Percentiles rank a stretch among this genome's conserved stretches.
Evolutionary conservation across 1,284 basidiomycete genomes (phyloP).

Genomic region (Mycosarcoma mackinlayi): DNA sequence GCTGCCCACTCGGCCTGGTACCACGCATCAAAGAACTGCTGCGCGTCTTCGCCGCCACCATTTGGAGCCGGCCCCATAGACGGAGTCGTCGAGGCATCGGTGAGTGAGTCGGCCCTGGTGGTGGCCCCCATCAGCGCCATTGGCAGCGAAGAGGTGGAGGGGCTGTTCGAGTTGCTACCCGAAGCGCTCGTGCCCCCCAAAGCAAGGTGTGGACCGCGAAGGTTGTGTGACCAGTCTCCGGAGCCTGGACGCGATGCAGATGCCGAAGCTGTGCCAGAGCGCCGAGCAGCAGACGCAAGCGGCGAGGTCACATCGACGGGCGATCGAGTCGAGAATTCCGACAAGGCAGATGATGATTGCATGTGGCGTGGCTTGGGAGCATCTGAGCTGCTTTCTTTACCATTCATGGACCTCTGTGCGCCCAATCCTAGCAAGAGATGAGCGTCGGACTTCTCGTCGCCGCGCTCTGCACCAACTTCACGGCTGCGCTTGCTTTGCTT

Average conservation of each 20-base stretch:
- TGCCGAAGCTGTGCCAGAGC: constrained; percentile 6
- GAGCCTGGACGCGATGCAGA: constrained; percentile 25
- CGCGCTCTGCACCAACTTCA: constrained; percentile 9
- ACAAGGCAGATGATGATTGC: not conserved
- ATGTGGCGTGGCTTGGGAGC: not conserved
- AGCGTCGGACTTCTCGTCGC: constrained; percentile 39
- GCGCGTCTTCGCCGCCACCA: constrained; percentile 47
- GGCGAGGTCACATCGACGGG: constrained; percentile 12
- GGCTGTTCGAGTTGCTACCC: constrained; percentile 32
- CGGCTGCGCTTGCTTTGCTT: constrained; percentile 26
- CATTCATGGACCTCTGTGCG: constrained; percentile 2
- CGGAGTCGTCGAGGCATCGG: constrained; percentile 38
- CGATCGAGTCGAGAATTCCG: constrained; percentile 1
- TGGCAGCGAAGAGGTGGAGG: constrained; percentile 29
- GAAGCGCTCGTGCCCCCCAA: constrained; percentile 24
- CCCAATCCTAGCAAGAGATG: constrained; percentile 40
- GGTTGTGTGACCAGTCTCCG: constrained; percentile 38
- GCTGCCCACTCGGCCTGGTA: constrained; percentile 55
- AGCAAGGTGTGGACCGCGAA: constrained; percentile 14
- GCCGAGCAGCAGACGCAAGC: not conserved
- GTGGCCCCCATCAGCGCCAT: constrained; percentile 8
- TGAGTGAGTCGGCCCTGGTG: constrained; percentile 9
- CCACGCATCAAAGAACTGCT: constrained; percentile 53
- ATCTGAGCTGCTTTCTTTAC: constrained; percentile 1
- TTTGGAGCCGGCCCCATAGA: constrained; percentile 17